Evolutionary conservation across 352 stramenopile species (phyloP).

Genomic region (Globisporangium okanoganense): DNA sequence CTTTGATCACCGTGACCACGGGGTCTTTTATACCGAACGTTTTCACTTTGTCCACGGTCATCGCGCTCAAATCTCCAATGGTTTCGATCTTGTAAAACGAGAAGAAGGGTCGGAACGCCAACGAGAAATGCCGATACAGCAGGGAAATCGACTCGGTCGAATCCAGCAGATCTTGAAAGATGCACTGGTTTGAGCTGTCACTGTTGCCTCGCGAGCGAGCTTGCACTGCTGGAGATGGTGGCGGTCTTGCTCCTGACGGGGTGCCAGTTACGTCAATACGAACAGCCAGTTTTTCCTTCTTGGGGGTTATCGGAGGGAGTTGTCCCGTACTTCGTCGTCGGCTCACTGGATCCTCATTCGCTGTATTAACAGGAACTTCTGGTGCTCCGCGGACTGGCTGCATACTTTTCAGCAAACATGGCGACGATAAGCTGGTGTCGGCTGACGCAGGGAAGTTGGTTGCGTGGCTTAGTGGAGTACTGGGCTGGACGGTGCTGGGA

Average conservation of each 20-base stretch:
- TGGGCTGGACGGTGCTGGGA: neutral
- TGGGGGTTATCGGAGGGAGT: slow-evolving; percentile 6
- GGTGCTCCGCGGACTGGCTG: neutral
- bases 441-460: slow-evolving; percentile 2
- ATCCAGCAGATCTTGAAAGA: slow-evolving; percentile 45
- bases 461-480: neutral
- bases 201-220: neutral
- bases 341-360: neutral
- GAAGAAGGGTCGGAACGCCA: slow-evolving; percentile 50
- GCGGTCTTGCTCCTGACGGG: neutral
- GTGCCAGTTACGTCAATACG: neutral
- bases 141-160: slow-evolving; percentile 46
- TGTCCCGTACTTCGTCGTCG: neutral
- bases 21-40: slow-evolving; percentile 62
- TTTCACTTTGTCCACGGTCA: slow-evolving; percentile 42
- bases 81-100: slow-evolving; percentile 69
- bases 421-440: slow-evolving; percentile 10
- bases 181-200: slow-evolving; percentile 16
- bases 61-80: slow-evolving; percentile 57
- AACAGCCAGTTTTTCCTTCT: neutral
- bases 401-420: slow-evolving; percentile 9
- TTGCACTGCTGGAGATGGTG: neutral
- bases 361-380: neutral
- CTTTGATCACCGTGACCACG: slow-evolving; percentile 42
- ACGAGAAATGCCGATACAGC: slow-evolving; percentile 49